Evolutionary conservation across 257 asterid genomes (phyloP).

Genomic region (Coffea canephora): DNA sequence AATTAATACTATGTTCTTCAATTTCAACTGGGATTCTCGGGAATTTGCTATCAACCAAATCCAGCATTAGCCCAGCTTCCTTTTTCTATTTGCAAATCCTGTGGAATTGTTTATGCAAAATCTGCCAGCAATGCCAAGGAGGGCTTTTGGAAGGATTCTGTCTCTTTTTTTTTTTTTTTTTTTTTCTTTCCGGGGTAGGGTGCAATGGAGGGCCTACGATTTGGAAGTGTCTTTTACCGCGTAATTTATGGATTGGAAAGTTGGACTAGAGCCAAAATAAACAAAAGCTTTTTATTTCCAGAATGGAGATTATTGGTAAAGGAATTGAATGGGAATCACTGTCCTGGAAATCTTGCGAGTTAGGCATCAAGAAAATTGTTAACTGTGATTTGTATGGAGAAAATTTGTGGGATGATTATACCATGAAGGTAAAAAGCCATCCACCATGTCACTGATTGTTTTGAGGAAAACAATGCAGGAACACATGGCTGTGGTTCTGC

Average conservation of each 20-base stretch:
- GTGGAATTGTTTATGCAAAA: neutral
- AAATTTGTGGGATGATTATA: slow-evolving; percentile 3
- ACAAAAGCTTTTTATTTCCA: too few species aligned
- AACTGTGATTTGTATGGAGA: neutral
- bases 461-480: slow-evolving; percentile 74
- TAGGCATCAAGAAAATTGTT: neutral
- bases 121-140: neutral
- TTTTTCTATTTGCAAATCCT: neutral
- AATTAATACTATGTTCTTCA: too few species aligned
- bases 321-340: too few species aligned
- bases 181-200: too few species aligned
- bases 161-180: too few species aligned
- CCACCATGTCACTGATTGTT: slow-evolving; percentile 41
- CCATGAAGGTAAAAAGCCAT: slow-evolving; percentile 43
- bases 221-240: neutral
- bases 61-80: neutral
- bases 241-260: too few species aligned
- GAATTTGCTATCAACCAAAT: neutral
- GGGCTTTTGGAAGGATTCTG: too few species aligned
- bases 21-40: slow-evolving; percentile 3
- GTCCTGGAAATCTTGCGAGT: too few species aligned
- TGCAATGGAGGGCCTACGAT: too few species aligned
- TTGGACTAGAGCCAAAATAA: too few species aligned
- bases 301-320: too few species aligned
- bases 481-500: slow-evolving; percentile 47